A percentile compares a stretch with the other conserved stretches of the same genome.
These are phyloP conservation scores for Sclerotinia glacialis DNA, from an alignment of 2,329 filamentous ascomycete species.

Conservation along the genomic window DNA sequence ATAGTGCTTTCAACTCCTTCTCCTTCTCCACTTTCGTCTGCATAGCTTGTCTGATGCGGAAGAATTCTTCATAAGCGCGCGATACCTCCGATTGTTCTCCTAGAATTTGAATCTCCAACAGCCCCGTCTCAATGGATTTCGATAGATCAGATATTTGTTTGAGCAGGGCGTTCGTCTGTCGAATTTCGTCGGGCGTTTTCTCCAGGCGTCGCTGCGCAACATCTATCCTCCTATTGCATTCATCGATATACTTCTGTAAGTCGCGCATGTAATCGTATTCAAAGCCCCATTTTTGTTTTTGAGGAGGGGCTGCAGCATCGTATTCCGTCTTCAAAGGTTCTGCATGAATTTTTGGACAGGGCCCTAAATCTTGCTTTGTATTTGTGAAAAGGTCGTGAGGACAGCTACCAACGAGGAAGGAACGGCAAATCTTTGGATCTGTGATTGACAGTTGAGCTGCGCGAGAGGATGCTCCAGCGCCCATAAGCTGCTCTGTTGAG, in stretches of 20 bases:
- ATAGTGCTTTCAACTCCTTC: constrained; percentile 82
- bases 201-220: constrained; percentile 84
- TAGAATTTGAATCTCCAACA: constrained; percentile 82
- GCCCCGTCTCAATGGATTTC: constrained; percentile 73
- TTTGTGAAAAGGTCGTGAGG: constrained; percentile 99
- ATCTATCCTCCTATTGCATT: constrained; percentile 93
- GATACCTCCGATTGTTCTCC: constrained; percentile 79
- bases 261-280: constrained; percentile 97
- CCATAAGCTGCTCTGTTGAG: constrained; percentile 81
- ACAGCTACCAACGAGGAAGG: constrained; percentile 89
- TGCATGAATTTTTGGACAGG: constrained; percentile 83
- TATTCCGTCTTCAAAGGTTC: constrained; percentile 89
- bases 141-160: constrained; percentile 81
- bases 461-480: constrained; percentile 68
- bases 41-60: constrained; percentile 77
- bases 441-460: constrained; percentile 81
- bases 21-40: constrained; percentile 80
- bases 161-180: constrained; percentile 86
- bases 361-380: constrained; percentile 94
- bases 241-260: constrained; percentile 93
- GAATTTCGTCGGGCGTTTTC: constrained; percentile 96
- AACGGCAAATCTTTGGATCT: constrained; percentile 91
- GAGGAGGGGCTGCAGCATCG: constrained; percentile 67
- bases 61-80: constrained; percentile 81
- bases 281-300: constrained; percentile 69